phyloP scores from a whole-genome alignment of 345 rosid species.

The Eucalyptus pauciflora region DNA sequence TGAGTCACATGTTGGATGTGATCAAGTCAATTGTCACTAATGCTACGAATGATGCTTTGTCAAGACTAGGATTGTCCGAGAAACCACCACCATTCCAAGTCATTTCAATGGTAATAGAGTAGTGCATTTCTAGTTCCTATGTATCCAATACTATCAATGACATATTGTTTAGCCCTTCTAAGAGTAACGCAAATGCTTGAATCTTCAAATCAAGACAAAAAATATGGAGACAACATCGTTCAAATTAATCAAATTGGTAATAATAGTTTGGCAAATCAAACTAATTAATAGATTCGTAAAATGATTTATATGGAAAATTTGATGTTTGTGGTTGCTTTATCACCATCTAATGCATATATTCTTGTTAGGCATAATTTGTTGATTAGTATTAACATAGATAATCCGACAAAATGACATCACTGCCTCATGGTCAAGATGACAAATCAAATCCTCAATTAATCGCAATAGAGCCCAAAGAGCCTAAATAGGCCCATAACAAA shows the following conservation, averaged over 20 bases:
- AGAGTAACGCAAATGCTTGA: neutral
- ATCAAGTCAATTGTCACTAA: no score
- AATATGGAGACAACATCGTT: accelerated
- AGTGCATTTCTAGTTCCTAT: neutral
- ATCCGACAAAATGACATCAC: neutral
- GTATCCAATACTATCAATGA: no score
- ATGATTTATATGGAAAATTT: neutral
- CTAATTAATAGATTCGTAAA: neutral
- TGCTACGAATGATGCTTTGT: accelerated
- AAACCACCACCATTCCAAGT: neutral
- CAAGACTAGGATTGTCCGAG: accelerated
- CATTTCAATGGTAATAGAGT: neutral
- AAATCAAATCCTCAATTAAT: neutral
- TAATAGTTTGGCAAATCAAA: no score
- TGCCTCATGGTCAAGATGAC: accelerated
- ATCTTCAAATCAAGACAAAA: neutral
- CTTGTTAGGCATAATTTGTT: accelerated
- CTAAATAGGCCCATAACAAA: neutral
- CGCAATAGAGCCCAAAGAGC: accelerated
- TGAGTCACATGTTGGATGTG: neutral
- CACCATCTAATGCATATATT: neutral
- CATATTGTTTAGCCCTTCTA: neutral
- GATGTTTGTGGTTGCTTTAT: neutral
- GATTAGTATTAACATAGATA: no score
- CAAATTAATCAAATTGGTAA: neutral